Base-by-base conservation (phyloP, 768 basidiomycete genomes). In the Hygrocybe coccinea region DNA sequence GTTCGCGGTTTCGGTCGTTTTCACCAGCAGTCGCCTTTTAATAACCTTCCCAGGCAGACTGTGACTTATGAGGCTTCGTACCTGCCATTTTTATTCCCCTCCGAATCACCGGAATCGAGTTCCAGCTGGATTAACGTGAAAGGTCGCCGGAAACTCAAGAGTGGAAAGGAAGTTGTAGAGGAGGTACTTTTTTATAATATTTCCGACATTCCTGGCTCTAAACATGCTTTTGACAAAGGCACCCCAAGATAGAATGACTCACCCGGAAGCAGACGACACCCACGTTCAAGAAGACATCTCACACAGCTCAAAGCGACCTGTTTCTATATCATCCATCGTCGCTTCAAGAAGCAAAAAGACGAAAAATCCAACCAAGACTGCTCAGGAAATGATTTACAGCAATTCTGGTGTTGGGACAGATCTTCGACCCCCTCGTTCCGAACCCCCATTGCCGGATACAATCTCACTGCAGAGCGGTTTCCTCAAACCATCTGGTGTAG, bases 1-100 rank as follows among this genome's bases (percentile, higher is more conserved):
- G 50, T 47, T 24, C 15, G 53, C 15, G 50, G 55, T 25, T 49
- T 44, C 43, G 17, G 54, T 50, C 55, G 50, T 58, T 8, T 56
- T 56, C 56, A 21, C 34, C 68, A 17, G 64, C 66, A 45, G 56
- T 55, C 24, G 29, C 24, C 24, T 11, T 3, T 17, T 49, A 44
- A n/a, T 55, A 11, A 35, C 43, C 22, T 33, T 21, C 34, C 15
- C 45, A 69, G 67, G 25, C 52, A 62, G 14, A 48, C 67, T 37
- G 71, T 81, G 50, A 69, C 76, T 39, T 76, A 85, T 62, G 85
- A 87, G 66, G 62, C 76, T 14, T 87, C 85, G 1, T 86, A 85
- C 66, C 66, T 86, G 24, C 85, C 85, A 3, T 87, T 87, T 66
- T 67, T 86, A 15, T 85, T 84, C 60, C 69, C 76, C 52, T 70